These are phyloP conservation scores for Nannochloris sp. DNA, from an alignment of 139 green algal species.

Conservation along the genomic window DNA sequence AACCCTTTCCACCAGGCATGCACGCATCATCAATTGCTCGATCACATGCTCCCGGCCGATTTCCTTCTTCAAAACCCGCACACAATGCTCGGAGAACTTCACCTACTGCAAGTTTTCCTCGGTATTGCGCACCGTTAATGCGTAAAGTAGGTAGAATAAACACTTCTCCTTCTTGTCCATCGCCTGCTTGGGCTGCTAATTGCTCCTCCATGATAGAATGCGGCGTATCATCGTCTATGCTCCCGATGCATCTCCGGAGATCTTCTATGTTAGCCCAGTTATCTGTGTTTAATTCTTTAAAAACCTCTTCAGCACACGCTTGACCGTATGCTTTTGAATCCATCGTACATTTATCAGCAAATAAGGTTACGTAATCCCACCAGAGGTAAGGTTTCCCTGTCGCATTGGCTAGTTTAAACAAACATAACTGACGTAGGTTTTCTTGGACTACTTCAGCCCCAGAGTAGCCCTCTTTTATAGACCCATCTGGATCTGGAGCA, in stretches of 20 bases:
- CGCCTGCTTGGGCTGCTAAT: slow-evolving; percentile 25
- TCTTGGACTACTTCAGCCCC: slow-evolving; percentile 69
- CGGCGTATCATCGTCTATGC: slow-evolving; percentile 30
- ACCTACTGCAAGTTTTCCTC: slow-evolving; percentile 51
- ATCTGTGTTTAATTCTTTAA: slow-evolving; percentile 35
- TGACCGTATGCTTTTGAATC: slow-evolving; percentile 47
- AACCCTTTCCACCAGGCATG: slow-evolving; percentile 38
- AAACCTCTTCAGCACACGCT: slow-evolving; percentile 70
- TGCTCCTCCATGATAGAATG: slow-evolving; percentile 68
- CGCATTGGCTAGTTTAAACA: slow-evolving; percentile 58
- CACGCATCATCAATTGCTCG: slow-evolving; percentile 57
- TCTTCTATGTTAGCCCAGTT: slow-evolving; percentile 16
- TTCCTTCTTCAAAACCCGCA: slow-evolving; percentile 62
- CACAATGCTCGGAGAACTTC: slow-evolving; percentile 81
- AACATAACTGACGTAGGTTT: slow-evolving; percentile 85
- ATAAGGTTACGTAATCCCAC: slow-evolving; percentile 81
- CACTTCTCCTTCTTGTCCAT: slow-evolving; percentile 37
- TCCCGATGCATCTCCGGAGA: slow-evolving; percentile 48
- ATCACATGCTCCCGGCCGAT: slow-evolving; percentile 66
- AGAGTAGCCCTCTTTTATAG: slow-evolving; percentile 47
- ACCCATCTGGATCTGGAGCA: slow-evolving; percentile 65
- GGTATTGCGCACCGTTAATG: slow-evolving; percentile 86
- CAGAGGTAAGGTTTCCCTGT: slow-evolving; percentile 57
- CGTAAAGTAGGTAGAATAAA: slow-evolving; percentile 84
- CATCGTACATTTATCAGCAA: slow-evolving; percentile 69